Evolutionary conservation across 495 filamentous ascomycete species (phyloP), one percentile per base, ranked within the genome.

Genomic region (Hypoxylon intermedium): DNA sequence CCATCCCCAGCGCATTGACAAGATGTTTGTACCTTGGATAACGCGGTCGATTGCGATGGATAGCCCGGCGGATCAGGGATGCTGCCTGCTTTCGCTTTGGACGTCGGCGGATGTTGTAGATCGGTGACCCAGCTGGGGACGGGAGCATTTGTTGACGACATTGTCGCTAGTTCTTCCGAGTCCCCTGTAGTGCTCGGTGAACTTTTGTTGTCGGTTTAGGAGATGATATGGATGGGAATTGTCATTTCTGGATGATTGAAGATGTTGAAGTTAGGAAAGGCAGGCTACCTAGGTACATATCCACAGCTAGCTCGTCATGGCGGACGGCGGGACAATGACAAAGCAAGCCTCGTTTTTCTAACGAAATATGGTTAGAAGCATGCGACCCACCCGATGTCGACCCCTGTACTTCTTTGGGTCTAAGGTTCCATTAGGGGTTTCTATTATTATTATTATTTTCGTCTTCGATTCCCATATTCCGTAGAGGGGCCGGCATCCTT

Each of bases 21-120:
- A 6, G 5, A 5, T 21, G 18, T 34, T 53, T 70, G 53, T 70
- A 84, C 86, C 76, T 86, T 90, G 62, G 80, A 79, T 26, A 74
- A 65, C 13, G 79, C 75, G 11, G 72, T 50, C 33, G 79, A 70
- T 18, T 77, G 74, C 58, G 86, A 79, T 19, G 86, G 83, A 79
- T 85, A 98, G 64, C 94, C 94, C 46, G 92, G 92, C 20, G 94
- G 94, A 75, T 98, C 92, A 50, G 87, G 84, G 60, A 95, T 86
- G 63, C 79, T 80, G 62, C 74, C 69, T 33, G 80, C 76, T 65
- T 89, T 89, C 16, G 81, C 67, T 60, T 72, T 80, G 31, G 74
- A 54, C 26, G 83, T 71, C 41, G 89, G 84, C 16, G 90, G 85
- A 46, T 78, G 84, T 68, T 84, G 85, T 56, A 98, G 79, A 54